Percentiles rank a stretch among this genome's conserved stretches.
Conservation (phyloP, 176 grass and related monocot genomes). For the Olyra latifolia region DNA sequence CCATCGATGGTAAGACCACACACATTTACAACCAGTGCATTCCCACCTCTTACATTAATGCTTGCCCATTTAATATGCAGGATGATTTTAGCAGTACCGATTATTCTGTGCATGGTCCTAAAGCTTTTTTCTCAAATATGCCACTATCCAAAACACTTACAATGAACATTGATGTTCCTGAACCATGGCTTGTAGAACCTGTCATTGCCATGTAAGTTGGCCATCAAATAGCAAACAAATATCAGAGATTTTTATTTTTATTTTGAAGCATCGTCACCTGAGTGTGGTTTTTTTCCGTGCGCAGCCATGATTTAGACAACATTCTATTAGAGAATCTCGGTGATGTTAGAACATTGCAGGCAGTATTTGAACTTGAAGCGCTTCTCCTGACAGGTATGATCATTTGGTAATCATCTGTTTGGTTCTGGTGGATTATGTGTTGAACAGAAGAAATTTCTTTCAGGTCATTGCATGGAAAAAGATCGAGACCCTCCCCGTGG, state of each 20-base stretch:
- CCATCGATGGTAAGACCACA: constrained; percentile 66
- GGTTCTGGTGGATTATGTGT: constrained; percentile 17
- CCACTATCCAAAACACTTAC: constrained; percentile 95
- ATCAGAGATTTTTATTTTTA: constrained; percentile 23
- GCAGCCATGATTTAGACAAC: constrained; percentile 96
- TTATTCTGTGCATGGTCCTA: constrained; percentile 84
- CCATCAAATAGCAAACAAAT: constrained; percentile 28
- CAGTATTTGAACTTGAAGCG: constrained; percentile 97
- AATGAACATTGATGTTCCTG: constrained; percentile 98
- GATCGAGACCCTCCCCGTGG: constrained; percentile 86
- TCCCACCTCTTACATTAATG: constrained; percentile 24
- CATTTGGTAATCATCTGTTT: constrained; percentile 38
- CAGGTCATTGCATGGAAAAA: constrained; percentile 97
- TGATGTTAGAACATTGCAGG: constrained; percentile 82
- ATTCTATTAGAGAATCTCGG: constrained; percentile 93
- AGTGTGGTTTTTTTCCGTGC: constrained; percentile 36
- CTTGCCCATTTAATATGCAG: constrained; percentile 46
- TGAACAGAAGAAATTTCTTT: constrained; percentile 33
- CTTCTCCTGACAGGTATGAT: constrained; percentile 85
- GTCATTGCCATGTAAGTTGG: constrained; percentile 87
- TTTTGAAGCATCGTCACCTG: constrained; percentile 27
- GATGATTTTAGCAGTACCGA: constrained; percentile 86
- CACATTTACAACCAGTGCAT: background rate
- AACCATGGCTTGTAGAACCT: constrained; percentile 99
- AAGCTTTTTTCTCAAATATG: constrained; percentile 99